Evolutionary conservation across 371 early-diverging fungal species (phyloP).

Genomic region (Lichtheimia ramosa): DNA sequence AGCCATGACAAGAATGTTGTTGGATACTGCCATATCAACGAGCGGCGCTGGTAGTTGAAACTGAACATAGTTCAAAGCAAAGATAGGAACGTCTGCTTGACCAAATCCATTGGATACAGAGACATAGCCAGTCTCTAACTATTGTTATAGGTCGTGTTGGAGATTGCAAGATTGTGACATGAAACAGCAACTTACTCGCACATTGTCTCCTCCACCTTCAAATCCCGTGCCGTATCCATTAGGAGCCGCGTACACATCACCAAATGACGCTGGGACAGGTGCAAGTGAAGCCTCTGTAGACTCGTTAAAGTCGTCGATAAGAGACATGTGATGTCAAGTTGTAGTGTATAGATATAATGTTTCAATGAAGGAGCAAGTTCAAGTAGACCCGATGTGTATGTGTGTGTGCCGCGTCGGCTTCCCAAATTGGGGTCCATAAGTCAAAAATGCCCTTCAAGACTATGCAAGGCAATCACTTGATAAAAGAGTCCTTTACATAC

Average conservation of each 20-base stretch:
- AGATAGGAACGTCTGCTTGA: constrained; percentile 59
- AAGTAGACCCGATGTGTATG: no score
- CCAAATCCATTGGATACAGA: constrained; percentile 40
- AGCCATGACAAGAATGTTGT: constrained; percentile 75
- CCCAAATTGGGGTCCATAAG: no score
- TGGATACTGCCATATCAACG: constrained; percentile 73
- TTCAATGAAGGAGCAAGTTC: no score
- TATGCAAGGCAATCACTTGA: no score
- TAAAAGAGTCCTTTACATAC: no score
- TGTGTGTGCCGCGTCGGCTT: no score
- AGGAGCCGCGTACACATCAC: constrained; percentile 9
- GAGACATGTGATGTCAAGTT: constrained; percentile 22
- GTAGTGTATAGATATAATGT: no score
- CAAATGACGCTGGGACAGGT: constrained; percentile 11
- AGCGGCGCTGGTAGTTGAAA: constrained; percentile 74
- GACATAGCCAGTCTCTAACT: constrained; percentile 60
- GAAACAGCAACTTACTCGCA: constrained; percentile 13
- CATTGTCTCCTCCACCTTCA: constrained; percentile 18
- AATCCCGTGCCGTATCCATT: constrained; percentile 20
- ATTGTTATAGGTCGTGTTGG: background rate
- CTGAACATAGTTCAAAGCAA: constrained; percentile 80
- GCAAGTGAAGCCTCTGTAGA: constrained; percentile 23
- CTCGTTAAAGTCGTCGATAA: constrained; percentile 42
- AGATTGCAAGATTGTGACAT: background rate
- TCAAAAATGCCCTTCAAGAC: no score